Evolutionary conservation across 345 rosid species (phyloP).

Genomic region (Zanthoxylum bungeanum): DNA sequence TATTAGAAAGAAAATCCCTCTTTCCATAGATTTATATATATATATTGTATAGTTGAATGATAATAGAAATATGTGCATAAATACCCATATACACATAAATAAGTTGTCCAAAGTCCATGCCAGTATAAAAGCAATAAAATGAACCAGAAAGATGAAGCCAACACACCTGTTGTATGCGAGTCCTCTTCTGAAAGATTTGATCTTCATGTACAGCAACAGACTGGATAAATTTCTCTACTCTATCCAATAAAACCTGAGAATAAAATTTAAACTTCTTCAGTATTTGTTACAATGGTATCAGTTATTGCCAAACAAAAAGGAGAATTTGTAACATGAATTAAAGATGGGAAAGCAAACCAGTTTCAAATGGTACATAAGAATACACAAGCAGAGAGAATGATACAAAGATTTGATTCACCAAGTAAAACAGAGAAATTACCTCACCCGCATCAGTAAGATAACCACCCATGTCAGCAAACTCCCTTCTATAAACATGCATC

Average conservation of each 20-base stretch:
- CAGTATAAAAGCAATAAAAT: neutral
- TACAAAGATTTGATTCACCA: neutral
- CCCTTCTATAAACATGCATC: slow-evolving; percentile 86
- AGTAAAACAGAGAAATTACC: slow-evolving; percentile 43
- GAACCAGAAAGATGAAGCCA: neutral
- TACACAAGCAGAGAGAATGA: neutral
- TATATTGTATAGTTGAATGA: neutral
- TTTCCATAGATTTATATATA: no score
- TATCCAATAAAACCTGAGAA: slow-evolving; percentile 68
- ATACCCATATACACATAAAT: neutral
- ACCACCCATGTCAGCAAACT: slow-evolving; percentile 92
- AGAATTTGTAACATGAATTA: neutral
- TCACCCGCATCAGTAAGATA: slow-evolving; percentile 98
- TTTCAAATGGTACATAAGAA: neutral
- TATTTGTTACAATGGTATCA: neutral
- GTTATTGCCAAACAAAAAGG: neutral
- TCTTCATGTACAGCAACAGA: slow-evolving; percentile 81
- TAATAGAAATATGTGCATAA: neutral
- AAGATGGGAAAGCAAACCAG: neutral
- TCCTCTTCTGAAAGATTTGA: slow-evolving; percentile 94
- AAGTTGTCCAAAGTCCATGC: neutral
- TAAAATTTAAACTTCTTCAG: neutral
- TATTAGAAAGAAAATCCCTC: neutral
- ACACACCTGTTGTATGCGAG: slow-evolving; percentile 81
- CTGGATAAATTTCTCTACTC: slow-evolving; percentile 88